Percentiles rank a stretch among this genome's conserved stretches.
phyloP scores from a whole-genome alignment of 306 rosid genomes.

The Adenanthera pavonina region DNA sequence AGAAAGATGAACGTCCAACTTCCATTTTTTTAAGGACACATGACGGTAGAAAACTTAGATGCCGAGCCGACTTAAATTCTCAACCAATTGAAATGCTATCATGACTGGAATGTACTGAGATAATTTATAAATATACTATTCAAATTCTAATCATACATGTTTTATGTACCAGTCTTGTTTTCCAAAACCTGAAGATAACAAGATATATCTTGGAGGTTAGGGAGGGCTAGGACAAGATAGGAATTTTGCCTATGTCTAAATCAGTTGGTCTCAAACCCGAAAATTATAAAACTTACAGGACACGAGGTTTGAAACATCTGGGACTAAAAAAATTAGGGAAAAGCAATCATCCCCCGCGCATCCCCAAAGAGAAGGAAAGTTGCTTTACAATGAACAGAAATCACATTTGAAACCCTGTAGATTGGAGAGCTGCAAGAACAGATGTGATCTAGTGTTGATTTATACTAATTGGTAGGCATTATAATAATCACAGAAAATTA shows the following conservation, averaged over 20 bases:
- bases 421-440: too few relatives aligned
- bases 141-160: slow-evolving; percentile 11
- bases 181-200: slow-evolving; percentile 5
- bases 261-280: slow-evolving; percentile 26
- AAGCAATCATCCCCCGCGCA: slow-evolving; percentile 13
- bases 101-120: not conserved
- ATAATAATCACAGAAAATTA: slow-evolving; percentile 33
- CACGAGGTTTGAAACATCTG: slow-evolving; percentile 1
- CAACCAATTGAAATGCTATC: not conserved
- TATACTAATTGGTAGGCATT: slow-evolving; percentile 27
- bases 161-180: not conserved
- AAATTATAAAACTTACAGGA: slow-evolving; percentile 7
- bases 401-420: slow-evolving; percentile 20
- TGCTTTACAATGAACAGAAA: slow-evolving; percentile 18
- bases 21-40: not conserved
- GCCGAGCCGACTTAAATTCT: not conserved
- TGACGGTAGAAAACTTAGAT: not conserved
- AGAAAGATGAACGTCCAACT: not conserved
- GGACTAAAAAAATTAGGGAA: not conserved
- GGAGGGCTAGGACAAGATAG: slow-evolving; percentile 7
- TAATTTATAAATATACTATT: not conserved
- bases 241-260: slow-evolving; percentile 30
- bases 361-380: not conserved
- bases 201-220: slow-evolving; percentile 4
- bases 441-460: slow-evolving; percentile 8